Base-by-base conservation (phyloP, 371 early-diverging fungal species). In the Mucor piriformis region DNA sequence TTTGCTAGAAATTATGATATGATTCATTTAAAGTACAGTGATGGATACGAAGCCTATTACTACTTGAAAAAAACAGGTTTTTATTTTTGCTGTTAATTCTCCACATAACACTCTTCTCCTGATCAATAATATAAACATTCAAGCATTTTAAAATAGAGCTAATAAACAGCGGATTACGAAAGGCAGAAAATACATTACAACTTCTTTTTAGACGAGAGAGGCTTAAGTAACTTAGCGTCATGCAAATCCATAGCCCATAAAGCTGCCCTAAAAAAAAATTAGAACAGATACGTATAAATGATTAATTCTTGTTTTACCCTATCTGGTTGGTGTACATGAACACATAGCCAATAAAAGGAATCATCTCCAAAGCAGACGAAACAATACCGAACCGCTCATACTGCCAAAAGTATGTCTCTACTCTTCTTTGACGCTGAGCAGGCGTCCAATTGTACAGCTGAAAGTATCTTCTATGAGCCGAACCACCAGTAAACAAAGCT, bases 261-360 rank as follows among this genome's bases (percentile, higher is more conserved):
- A 16, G 77, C 77, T 44, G 71, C 77, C 6, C 76, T 75, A 56
- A 12, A 11, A 42, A 33, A 23, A 46, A 15, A 43, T n/a, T 1
- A 13, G 24, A 13, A 15, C 24, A 29, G 11, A 8, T 29, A 35
- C 23, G 18, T 43, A 40, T 27, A 33, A 4, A 16, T 23, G 1
- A 18, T 10, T 2, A 10, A 34, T 12, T 42, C 0, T 11, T 47
- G n/a, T 21, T 54, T 67, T 69, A 76, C 77, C 78, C 78, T 27
- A 78, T 63, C 18, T 72, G 67, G 42, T 74, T 78, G 10, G 78
- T 74, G 54, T 74, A 78, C 40, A 69, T 64, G 50, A 78, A 78
- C 37, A 74, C 32, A 57, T 69, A 74, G 1, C 78, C 78, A 16
- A 61, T 61, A 69, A 74, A 70, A 11, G 78, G 78, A 7, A 74